A percentile compares a stretch with the other conserved stretches of the same genome.
phyloP scores from a whole-genome alignment of 2,329 filamentous ascomycete species.

The Chaetomium strumarium region DNA sequence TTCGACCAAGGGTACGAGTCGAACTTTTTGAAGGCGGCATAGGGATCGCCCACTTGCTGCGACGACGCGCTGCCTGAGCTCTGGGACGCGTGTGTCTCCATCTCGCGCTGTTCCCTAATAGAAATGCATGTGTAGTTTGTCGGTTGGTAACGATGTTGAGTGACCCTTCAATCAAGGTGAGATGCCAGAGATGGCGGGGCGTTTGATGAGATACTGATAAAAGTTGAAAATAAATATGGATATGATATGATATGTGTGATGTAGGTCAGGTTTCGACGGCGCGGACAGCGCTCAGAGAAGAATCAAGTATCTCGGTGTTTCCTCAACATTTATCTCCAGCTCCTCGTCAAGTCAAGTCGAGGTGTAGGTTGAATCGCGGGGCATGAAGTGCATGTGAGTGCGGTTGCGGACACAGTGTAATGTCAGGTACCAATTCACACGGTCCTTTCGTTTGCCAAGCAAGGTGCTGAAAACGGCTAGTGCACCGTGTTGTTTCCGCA shows the following conservation, averaged over 20 bases:
- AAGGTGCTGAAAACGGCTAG: not conserved
- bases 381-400: too few relatives aligned
- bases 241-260: too few relatives aligned
- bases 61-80: not conserved
- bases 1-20: conserved; percentile 62
- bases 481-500: not conserved
- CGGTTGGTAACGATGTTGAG: too few relatives aligned
- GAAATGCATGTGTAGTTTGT: not conserved
- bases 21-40: conserved; percentile 51
- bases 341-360: too few relatives aligned
- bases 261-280: not conserved
- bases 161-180: too few relatives aligned
- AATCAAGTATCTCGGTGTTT: too few relatives aligned
- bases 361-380: too few relatives aligned
- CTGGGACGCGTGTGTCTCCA: conserved; percentile 1
- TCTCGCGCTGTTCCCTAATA: conserved; percentile 5
- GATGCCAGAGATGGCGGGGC: too few relatives aligned
- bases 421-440: too few relatives aligned
- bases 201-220: not conserved
- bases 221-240: not conserved
- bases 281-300: too few relatives aligned
- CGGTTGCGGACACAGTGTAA: not conserved
- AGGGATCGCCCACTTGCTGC: not conserved
- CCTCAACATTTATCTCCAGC: too few relatives aligned
- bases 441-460: too few relatives aligned